Conservation (phyloP, 441 rosid species). For the Flueggea neowawraea region DNA sequence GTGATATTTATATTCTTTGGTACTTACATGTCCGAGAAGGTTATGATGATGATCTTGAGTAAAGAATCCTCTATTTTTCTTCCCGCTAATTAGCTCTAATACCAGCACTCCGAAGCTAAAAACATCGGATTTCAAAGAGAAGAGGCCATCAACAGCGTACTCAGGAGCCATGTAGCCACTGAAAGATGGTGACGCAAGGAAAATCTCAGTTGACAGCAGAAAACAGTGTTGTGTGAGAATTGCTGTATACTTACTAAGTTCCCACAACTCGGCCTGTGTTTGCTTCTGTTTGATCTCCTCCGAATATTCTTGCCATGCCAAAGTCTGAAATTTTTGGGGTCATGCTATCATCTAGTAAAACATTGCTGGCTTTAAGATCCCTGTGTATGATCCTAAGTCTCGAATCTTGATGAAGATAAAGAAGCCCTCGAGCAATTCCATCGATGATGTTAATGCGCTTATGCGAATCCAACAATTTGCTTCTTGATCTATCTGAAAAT, state of each 20-base stretch:
- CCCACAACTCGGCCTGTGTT: too few species aligned
- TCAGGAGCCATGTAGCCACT: constrained; percentile 23
- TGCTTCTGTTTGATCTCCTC: too few species aligned
- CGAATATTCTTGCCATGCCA: too few species aligned
- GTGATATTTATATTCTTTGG: too few species aligned
- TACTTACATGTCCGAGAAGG: constrained; percentile 14
- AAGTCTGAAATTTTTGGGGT: too few species aligned
- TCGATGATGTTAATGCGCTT: constrained; percentile 5
- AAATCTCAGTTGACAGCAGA: too few species aligned
- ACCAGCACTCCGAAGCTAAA: constrained; percentile 19
- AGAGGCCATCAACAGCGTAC: constrained; percentile 15
- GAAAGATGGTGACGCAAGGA: not conserved
- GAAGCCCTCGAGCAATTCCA: constrained; percentile 19
- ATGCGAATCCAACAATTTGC: constrained; percentile 11
- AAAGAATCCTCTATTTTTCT: constrained; percentile 17
- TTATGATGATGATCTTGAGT: constrained; percentile 12
- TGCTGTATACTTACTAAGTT: too few species aligned
- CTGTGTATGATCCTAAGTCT: too few species aligned
- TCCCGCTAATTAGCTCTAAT: constrained; percentile 15
- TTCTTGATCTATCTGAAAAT: constrained; percentile 12
- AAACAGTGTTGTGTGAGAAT: too few species aligned
- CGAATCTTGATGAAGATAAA: constrained; percentile 21
- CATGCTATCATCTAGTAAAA: too few species aligned
- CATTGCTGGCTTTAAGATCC: too few species aligned
- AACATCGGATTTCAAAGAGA: constrained; percentile 20